These are phyloP conservation scores for Emergomyces orientalis DNA, from an alignment of 2,329 filamentous ascomycete genomes.

Conservation along the genomic window DNA sequence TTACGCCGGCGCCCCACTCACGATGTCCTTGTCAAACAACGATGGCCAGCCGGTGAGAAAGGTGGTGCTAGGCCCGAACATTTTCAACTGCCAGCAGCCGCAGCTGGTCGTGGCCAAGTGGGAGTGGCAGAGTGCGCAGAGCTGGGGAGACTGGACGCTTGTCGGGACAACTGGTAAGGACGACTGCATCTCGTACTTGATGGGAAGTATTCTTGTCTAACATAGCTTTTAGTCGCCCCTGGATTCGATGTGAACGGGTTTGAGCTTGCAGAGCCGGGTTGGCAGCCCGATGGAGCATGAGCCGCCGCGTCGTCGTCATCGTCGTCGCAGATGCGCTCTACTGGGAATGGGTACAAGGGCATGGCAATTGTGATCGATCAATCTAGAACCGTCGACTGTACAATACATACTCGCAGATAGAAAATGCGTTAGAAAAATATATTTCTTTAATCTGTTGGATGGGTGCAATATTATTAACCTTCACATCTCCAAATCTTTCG, in stretches of 20 bases:
- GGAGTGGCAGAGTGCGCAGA: neutral
- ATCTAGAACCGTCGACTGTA: neutral
- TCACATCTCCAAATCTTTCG: neutral
- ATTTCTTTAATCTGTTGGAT: neutral
- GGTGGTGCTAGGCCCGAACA: neutral
- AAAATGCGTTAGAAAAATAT: neutral
- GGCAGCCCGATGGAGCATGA: neutral
- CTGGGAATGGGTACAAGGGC: neutral
- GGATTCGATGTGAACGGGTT: neutral
- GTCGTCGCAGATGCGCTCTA: neutral
- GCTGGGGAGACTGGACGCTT: neutral
- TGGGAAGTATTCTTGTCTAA: neutral
- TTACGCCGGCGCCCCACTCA: neutral
- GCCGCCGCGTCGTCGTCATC: neutral
- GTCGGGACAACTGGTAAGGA: neutral
- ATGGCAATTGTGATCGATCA: neutral
- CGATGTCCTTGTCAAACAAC: neutral
- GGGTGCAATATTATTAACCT: neutral
- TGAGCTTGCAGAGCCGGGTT: neutral
- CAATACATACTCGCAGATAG: neutral
- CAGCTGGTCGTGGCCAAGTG: neutral
- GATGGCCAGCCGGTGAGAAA: neutral
- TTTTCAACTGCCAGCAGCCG: neutral
- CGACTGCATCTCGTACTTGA: neutral
- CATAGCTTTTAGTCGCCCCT: neutral